Conservation (phyloP, 2,329 filamentous ascomycete genomes). For the Colletotrichum euphorbiae region DNA sequence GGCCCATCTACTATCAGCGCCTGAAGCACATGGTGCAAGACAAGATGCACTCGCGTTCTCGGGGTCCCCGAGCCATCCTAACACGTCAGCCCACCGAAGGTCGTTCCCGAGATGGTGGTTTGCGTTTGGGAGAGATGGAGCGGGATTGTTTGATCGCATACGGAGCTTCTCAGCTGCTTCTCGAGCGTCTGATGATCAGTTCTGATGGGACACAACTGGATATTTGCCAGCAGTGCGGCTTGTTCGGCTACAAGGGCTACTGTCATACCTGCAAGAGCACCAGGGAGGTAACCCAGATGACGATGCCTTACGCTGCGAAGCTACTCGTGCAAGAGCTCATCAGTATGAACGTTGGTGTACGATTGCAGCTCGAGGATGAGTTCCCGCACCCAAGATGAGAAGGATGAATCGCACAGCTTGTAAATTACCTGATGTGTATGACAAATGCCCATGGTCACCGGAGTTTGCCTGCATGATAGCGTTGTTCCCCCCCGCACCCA, state of each 20-base stretch:
- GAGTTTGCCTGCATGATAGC: conserved; percentile 28
- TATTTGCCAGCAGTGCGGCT: conserved; percentile 91
- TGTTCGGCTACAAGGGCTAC: conserved; percentile 96
- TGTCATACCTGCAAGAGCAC: conserved; percentile 93
- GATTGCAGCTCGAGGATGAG: conserved; percentile 91
- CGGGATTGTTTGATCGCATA: conserved; percentile 98
- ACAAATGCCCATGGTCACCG: conserved; percentile 14
- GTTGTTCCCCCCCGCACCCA: conserved; percentile 4
- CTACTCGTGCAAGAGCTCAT: conserved; percentile 94
- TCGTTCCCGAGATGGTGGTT: conserved; percentile 89
- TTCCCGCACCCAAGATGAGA: conserved; percentile 74
- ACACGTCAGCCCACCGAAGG: conserved; percentile 97
- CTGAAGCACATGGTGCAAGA: conserved; percentile 99
- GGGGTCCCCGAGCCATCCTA: conserved; percentile 89
- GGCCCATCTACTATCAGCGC: conserved; percentile 99
- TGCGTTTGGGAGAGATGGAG: conserved; percentile 98
- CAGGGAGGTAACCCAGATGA: conserved; percentile 88
- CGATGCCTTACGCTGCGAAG: conserved; percentile 97
- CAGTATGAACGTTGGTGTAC: conserved; percentile 98
- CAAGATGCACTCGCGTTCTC: conserved; percentile 97
- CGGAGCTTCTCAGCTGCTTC: conserved; percentile 88
- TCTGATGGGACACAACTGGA: conserved; percentile 93
- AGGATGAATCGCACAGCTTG: background rate
- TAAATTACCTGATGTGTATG: conserved; percentile 33
- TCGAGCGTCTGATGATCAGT: conserved; percentile 94